phyloP scores from a whole-genome alignment of 1,284 basidiomycete genomes.

The Tylopilus sp. region DNA sequence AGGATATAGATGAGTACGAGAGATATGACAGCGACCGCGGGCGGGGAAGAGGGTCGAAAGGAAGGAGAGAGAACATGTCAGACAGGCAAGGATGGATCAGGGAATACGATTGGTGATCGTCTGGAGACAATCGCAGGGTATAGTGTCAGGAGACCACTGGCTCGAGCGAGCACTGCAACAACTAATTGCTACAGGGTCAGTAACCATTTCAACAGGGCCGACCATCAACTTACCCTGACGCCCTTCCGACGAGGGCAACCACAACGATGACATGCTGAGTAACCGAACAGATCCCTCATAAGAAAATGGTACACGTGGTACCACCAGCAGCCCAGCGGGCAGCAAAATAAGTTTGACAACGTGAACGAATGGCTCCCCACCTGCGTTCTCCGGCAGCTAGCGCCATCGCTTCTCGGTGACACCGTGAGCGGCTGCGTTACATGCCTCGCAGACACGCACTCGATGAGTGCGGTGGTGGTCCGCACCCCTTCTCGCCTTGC shows the following conservation, averaged over 20 bases:
- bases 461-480: conserved; percentile 27
- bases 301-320: conserved; percentile 7
- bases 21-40: too few species aligned
- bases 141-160: too few species aligned
- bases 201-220: background rate
- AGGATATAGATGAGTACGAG: conserved; percentile 5
- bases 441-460: conserved; percentile 47
- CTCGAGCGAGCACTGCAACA: too few species aligned
- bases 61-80: conserved; percentile 6
- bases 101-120: background rate
- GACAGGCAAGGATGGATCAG: background rate
- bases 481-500: conserved; percentile 24
- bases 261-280: conserved; percentile 1
- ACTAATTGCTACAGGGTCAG: conserved; percentile 2
- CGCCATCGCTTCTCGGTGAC: conserved; percentile 40
- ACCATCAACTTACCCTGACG: conserved; percentile 16
- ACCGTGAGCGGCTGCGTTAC: conserved; percentile 41
- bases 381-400: conserved; percentile 18
- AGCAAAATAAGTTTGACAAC: conserved; percentile 3
- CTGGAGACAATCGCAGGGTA: too few species aligned
- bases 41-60: background rate
- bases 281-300: conserved; percentile 8
- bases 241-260: conserved; percentile 11
- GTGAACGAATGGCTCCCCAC: conserved; percentile 12
- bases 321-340: conserved; percentile 2